Percentiles rank a stretch among this genome's conserved stretches.
Evolutionary conservation across 352 stramenopile species (phyloP).

Genomic region (Globisporangium perplexum): DNA sequence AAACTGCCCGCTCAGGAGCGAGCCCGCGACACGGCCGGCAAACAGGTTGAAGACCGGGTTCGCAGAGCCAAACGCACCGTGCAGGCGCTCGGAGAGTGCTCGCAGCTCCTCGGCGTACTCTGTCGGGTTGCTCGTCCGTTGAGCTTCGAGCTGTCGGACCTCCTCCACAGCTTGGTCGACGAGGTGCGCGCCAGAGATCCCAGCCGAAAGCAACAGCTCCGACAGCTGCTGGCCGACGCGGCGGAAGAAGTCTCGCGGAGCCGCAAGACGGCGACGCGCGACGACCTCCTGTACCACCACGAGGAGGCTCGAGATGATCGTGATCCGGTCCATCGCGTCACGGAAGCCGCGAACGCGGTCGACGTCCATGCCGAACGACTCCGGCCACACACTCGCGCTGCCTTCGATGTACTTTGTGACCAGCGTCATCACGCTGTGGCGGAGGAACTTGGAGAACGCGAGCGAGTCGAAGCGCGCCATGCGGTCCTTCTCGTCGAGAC

Average conservation of each 20-base stretch:
- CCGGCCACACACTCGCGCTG: slow-evolving; percentile 37
- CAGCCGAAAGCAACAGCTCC: slow-evolving; percentile 34
- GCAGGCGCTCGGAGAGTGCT: slow-evolving; percentile 37
- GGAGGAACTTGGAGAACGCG: slow-evolving; percentile 44
- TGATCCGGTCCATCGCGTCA: slow-evolving; percentile 49
- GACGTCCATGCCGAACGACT: slow-evolving; percentile 58
- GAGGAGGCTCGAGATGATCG: slow-evolving; percentile 49
- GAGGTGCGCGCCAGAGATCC: slow-evolving; percentile 43
- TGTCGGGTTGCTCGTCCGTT: slow-evolving; percentile 1
- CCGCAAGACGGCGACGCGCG: slow-evolving; percentile 20
- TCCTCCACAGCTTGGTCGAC: slow-evolving; percentile 42
- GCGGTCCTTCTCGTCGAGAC: slow-evolving; percentile 14
- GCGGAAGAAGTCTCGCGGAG: slow-evolving; percentile 25
- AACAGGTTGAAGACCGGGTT: slow-evolving; percentile 63
- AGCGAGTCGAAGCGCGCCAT: slow-evolving; percentile 23
- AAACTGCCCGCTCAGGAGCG: slow-evolving; percentile 24
- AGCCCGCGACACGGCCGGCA: slow-evolving; percentile 26
- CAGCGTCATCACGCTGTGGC: slow-evolving; percentile 36
- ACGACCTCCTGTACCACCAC: slow-evolving; percentile 57
- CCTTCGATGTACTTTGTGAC: slow-evolving; percentile 52
- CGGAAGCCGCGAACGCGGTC: slow-evolving; percentile 46
- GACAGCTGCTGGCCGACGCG: slow-evolving; percentile 26
- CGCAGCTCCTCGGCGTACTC: slow-evolving; percentile 18
- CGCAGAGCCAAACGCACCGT: slow-evolving; percentile 29
- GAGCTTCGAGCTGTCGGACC: slow-evolving; percentile 21